Conservation (phyloP, 2,329 filamentous ascomycete genomes). For the Tetracladium maxilliforme region DNA sequence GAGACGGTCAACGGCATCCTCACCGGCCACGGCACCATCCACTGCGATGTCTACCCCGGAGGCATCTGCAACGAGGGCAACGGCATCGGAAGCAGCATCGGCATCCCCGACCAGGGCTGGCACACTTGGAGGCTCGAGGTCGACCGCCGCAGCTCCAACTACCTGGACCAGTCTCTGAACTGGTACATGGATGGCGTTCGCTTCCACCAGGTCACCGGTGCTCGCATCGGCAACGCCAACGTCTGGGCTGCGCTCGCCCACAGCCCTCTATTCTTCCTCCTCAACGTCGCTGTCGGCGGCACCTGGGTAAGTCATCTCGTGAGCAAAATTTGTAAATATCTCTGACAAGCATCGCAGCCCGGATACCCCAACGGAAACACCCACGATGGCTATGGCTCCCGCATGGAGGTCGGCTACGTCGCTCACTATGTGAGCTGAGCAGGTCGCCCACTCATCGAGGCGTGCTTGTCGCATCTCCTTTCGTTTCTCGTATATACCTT, state of each 20-base stretch:
- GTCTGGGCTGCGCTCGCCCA: slow-evolving; percentile 33
- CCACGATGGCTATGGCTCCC: too few relatives aligned
- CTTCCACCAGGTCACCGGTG: slow-evolving; percentile 27
- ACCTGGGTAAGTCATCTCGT: slow-evolving; percentile 15
- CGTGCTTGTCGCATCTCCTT: too few relatives aligned
- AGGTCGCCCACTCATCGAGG: too few relatives aligned
- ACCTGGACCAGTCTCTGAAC: slow-evolving; percentile 29
- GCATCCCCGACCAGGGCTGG: slow-evolving; percentile 29
- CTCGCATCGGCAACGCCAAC: slow-evolving; percentile 20
- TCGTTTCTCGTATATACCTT: too few relatives aligned
- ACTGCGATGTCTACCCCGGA: slow-evolving; percentile 30
- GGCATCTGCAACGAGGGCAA: slow-evolving; percentile 31
- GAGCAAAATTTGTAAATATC: not conserved
- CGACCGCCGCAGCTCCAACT: slow-evolving; percentile 26
- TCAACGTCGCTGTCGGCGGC: slow-evolving; percentile 16
- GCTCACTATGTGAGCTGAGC: too few relatives aligned
- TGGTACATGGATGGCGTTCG: slow-evolving; percentile 30
- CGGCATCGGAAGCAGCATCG: slow-evolving; percentile 21
- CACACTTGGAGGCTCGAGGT: slow-evolving; percentile 31
- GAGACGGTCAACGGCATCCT: slow-evolving; percentile 36
- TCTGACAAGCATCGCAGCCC: slow-evolving; percentile 16
- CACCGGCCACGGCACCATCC: slow-evolving; percentile 31
- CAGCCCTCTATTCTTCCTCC: slow-evolving; percentile 13
- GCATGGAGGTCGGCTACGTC: too few relatives aligned
- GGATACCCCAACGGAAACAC: slow-evolving; percentile 31